These are phyloP conservation scores for Zelopaecilomyces penicillatus DNA, from an alignment of 2,329 filamentous ascomycete species.

Conservation along the genomic window DNA sequence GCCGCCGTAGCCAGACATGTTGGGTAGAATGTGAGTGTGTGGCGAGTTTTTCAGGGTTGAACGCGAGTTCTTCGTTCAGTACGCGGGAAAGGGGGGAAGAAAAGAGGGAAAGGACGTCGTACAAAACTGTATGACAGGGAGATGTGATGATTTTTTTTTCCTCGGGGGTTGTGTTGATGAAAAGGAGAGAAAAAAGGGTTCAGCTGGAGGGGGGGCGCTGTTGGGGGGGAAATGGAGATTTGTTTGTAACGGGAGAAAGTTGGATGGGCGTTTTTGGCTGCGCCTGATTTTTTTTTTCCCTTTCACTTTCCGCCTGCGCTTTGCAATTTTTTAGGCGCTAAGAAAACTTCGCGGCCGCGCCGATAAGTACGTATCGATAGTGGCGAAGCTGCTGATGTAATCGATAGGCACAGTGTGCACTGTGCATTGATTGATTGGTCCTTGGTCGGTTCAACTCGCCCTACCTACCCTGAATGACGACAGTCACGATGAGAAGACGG, in stretches of 20 bases:
- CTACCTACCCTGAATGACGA: no score
- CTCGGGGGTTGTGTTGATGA: no score
- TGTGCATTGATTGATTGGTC: slow-evolving; percentile 6
- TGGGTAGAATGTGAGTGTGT: slow-evolving; percentile 11
- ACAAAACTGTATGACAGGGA: no score
- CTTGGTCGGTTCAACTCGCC: neutral
- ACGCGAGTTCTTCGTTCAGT: neutral
- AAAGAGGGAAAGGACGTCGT: slow-evolving; percentile 4
- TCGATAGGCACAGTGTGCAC: neutral
- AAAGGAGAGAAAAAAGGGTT: no score
- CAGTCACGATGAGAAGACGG: no score
- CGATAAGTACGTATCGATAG: slow-evolving; percentile 6
- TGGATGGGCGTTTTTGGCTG: neutral
- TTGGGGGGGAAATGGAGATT: neutral
- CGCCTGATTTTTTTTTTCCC: slow-evolving; percentile 15
- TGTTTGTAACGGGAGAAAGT: neutral
- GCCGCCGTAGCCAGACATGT: slow-evolving; percentile 40
- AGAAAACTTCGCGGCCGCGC: slow-evolving; percentile 11
- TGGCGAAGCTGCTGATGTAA: slow-evolving; percentile 6
- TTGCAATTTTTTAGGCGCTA: slow-evolving; percentile 15
- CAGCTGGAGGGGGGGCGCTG: no score
- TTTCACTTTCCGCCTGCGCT: slow-evolving; percentile 3
- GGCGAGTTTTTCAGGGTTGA: slow-evolving; percentile 6
- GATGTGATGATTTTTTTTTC: no score
- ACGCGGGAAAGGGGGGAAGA: slow-evolving; percentile 1